phyloP scores from a whole-genome alignment of 2,329 filamentous ascomycete genomes.

The Aureobasidium lini region DNA sequence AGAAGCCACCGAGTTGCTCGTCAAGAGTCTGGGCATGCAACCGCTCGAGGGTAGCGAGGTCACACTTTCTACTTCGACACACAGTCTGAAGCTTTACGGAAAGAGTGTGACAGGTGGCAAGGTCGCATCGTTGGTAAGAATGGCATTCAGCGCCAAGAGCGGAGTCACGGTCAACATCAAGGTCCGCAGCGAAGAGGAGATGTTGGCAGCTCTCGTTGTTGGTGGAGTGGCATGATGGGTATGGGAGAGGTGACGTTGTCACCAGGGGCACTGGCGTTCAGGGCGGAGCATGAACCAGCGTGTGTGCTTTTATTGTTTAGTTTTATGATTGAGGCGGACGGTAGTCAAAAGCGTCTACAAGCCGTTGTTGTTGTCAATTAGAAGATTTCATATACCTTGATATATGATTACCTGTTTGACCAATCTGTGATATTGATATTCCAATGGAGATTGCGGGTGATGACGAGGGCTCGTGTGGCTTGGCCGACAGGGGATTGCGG shows the following conservation, averaged over 20 bases:
- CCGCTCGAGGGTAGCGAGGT: constrained; percentile 92
- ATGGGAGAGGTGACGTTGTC: background rate
- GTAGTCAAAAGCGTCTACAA: constrained; percentile 12
- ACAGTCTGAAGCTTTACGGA: constrained; percentile 90
- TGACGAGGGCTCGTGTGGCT: constrained; percentile 1
- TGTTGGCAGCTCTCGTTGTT: constrained; percentile 76
- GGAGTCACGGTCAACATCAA: constrained; percentile 95
- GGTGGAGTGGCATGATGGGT: constrained; percentile 67
- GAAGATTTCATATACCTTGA: background rate
- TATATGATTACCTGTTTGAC: background rate
- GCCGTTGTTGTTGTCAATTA: background rate
- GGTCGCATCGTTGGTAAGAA: constrained; percentile 78
- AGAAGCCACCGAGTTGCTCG: constrained; percentile 90
- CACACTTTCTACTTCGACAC: constrained; percentile 77
- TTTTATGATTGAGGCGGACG: background rate
- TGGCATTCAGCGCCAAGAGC: constrained; percentile 88
- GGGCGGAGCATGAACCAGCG: constrained; percentile 12
- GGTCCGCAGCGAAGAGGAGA: constrained; percentile 85
- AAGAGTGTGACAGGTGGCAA: constrained; percentile 88
- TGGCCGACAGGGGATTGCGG: background rate
- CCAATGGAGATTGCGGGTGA: background rate
- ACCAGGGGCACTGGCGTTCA: constrained; percentile 4
- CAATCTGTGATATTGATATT: background rate
- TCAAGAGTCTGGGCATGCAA: constrained; percentile 80
- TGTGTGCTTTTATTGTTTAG: constrained; percentile 4